Evolutionary conservation across 768 basidiomycete species (phyloP).

Genomic region (Sarcomyxa edulis): DNA sequence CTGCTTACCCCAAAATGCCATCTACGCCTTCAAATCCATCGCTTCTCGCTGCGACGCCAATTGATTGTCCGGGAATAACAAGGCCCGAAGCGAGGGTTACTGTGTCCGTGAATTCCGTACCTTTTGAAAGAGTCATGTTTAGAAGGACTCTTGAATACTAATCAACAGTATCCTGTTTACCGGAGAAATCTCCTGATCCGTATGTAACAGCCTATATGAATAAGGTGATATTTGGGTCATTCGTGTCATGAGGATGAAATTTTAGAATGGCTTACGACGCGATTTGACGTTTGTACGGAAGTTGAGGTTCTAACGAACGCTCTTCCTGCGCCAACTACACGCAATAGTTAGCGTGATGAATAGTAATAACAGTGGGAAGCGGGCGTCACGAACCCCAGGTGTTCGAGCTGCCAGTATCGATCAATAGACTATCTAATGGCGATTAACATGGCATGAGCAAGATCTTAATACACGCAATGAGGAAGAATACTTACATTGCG

Average conservation of each 20-base stretch:
- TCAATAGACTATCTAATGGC: too few relatives aligned
- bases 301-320: conserved; percentile 30
- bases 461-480: too few relatives aligned
- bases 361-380: too few relatives aligned
- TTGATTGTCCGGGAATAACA: conserved; percentile 35
- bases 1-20: conserved; percentile 42
- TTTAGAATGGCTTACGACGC: conserved; percentile 6
- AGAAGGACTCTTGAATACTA: not conserved
- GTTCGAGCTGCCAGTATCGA: conserved; percentile 14
- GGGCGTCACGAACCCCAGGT: not conserved
- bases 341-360: conserved; percentile 40
- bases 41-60: conserved; percentile 35
- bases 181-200: conserved; percentile 38
- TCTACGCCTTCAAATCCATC: conserved; percentile 33
- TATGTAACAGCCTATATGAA: conserved; percentile 33
- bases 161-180: too few relatives aligned
- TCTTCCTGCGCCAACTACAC: conserved; percentile 41
- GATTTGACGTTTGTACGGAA: conserved; percentile 16
- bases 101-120: conserved; percentile 32
- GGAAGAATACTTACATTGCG: conserved; percentile 4
- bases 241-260: not conserved
- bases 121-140: conserved; percentile 6
- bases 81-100: conserved; percentile 34
- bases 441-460: too few relatives aligned
- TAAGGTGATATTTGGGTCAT: not conserved